Percentiles rank a stretch among this genome's conserved stretches.
These are phyloP conservation scores for Aureobasidium musti DNA, from an alignment of 2,329 filamentous ascomycete genomes.

Conservation along the genomic window DNA sequence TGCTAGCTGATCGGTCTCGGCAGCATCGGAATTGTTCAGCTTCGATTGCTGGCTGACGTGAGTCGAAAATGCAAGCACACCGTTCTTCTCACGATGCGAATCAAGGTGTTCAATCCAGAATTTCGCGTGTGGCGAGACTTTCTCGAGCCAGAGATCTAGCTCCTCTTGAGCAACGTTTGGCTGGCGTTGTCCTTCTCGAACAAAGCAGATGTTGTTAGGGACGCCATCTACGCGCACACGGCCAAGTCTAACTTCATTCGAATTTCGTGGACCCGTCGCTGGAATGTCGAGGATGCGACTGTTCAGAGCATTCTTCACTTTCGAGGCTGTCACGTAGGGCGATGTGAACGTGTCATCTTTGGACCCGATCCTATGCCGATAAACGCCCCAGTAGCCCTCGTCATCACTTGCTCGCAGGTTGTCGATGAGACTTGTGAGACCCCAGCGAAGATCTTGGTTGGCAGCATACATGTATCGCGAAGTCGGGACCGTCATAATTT, in stretches of 20 bases:
- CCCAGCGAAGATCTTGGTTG: constrained; percentile 2
- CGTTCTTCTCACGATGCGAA: not conserved
- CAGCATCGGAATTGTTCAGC: not conserved
- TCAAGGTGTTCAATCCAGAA: constrained; percentile 8
- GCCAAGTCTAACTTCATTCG: not conserved
- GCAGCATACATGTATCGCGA: constrained; percentile 13
- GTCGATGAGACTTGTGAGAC: not conserved
- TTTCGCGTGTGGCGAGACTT: not conserved
- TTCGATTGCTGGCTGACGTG: not conserved
- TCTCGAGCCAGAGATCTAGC: not conserved
- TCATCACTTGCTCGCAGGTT: not conserved
- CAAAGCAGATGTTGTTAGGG: constrained; percentile 2
- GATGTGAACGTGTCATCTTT: constrained; percentile 8
- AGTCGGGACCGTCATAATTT: constrained; percentile 1
- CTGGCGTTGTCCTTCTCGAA: constrained; percentile 11
- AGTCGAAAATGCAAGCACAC: not conserved
- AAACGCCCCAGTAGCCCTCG: constrained; percentile 9
- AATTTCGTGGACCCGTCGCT: not conserved
- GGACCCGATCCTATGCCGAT: not conserved
- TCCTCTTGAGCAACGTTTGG: not conserved
- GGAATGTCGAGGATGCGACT: not conserved
- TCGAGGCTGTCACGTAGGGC: not conserved
- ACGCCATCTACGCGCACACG: not conserved
- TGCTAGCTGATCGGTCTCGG: constrained; percentile 5
- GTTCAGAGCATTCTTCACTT: not conserved